Evolutionary conservation across 768 basidiomycete genomes (phyloP).

Genomic region (Leccinellum luteum): DNA sequence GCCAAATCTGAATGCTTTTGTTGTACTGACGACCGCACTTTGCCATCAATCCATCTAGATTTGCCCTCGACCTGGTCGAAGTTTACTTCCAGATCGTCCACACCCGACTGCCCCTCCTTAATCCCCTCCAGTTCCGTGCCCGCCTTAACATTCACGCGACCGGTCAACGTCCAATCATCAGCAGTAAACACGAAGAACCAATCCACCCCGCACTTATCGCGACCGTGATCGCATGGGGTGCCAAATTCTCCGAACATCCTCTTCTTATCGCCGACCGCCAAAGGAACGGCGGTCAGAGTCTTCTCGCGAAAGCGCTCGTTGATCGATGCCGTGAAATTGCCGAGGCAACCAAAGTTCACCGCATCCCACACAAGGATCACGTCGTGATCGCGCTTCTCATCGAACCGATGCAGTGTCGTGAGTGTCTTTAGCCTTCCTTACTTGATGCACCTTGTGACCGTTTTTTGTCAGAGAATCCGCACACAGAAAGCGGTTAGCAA

Average conservation of each 20-base stretch:
- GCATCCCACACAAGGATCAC: conserved; percentile 75
- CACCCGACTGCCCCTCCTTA: conserved; percentile 82
- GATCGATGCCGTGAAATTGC: conserved; percentile 82
- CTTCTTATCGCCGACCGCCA: conserved; percentile 76
- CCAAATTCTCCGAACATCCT: conserved; percentile 91
- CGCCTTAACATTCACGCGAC: conserved; percentile 51
- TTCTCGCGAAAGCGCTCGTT: conserved; percentile 73
- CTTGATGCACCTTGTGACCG: conserved; percentile 7
- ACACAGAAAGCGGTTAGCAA: conserved; percentile 62
- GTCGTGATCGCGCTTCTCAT: conserved; percentile 79
- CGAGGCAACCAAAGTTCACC: conserved; percentile 84
- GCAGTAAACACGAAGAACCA: conserved; percentile 38
- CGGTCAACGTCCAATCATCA: conserved; percentile 21
- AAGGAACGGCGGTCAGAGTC: conserved; percentile 67
- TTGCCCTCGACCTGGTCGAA: conserved; percentile 90
- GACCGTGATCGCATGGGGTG: conserved; percentile 87
- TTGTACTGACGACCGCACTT: conserved; percentile 12
- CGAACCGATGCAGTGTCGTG: conserved; percentile 84
- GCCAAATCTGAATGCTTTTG: conserved; percentile 2
- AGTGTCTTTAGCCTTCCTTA: conserved; percentile 36
- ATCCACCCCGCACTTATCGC: conserved; percentile 77
- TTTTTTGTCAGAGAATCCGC: conserved; percentile 58
- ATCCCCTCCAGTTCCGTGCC: conserved; percentile 76
- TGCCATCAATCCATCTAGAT: conserved; percentile 45
- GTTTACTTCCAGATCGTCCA: conserved; percentile 94